phyloP scores from a whole-genome alignment of 192 early-diverging fungal species.

The Backusella australiensis region DNA sequence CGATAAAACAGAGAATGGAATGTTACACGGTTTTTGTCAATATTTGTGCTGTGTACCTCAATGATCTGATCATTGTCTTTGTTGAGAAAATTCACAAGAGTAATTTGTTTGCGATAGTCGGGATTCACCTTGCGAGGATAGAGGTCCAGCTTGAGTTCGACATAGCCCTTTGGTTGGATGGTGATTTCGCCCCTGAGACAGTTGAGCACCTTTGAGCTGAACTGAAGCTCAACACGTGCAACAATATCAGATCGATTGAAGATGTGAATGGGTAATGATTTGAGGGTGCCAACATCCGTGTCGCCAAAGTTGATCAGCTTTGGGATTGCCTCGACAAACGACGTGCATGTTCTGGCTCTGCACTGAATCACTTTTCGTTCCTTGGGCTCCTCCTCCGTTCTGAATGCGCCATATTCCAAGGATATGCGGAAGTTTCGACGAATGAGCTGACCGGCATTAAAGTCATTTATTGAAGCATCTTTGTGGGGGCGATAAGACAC shows the following conservation, averaged over 20 bases:
- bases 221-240: slow-evolving; percentile 80
- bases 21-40: slow-evolving; percentile 95
- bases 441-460: slow-evolving; percentile 69
- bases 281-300: slow-evolving; percentile 91
- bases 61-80: slow-evolving; percentile 87
- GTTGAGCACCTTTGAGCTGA: slow-evolving; percentile 92
- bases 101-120: slow-evolving; percentile 95
- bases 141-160: slow-evolving; percentile 86
- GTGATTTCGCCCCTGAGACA: slow-evolving; percentile 66
- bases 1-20: slow-evolving; percentile 97
- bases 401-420: slow-evolving; percentile 53
- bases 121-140: slow-evolving; percentile 98
- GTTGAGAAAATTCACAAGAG: slow-evolving; percentile 88
- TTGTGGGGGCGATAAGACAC: slow-evolving; percentile 76
- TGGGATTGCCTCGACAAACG: slow-evolving; percentile 86
- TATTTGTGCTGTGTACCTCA: slow-evolving; percentile 89
- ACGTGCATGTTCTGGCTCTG: slow-evolving; percentile 88
- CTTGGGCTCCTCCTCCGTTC: slow-evolving; percentile 35
- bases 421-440: slow-evolving; percentile 70
- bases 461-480: slow-evolving; percentile 59
- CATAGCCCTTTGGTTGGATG: slow-evolving; percentile 76
- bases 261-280: slow-evolving; percentile 80
- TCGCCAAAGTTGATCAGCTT: slow-evolving; percentile 90
- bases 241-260: slow-evolving; percentile 85
- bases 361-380: slow-evolving; percentile 86